Evolutionary conservation across 2,329 filamentous ascomycete species (phyloP).

Genomic region (Emmonsiellopsis sp.): DNA sequence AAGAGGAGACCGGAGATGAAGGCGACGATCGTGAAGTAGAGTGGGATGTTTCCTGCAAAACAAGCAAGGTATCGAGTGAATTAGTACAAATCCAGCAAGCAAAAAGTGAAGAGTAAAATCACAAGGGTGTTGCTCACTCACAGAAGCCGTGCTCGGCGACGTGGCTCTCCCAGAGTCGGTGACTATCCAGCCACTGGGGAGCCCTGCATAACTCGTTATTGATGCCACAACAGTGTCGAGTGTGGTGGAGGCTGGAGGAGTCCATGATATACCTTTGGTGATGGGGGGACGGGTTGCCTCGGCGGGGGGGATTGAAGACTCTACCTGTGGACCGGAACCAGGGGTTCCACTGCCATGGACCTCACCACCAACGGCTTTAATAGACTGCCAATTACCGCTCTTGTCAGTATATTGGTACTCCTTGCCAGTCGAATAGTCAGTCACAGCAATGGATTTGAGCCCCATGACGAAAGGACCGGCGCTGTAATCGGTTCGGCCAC

Average conservation of each 20-base stretch:
- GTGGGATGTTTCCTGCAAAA: slow-evolving; percentile 38
- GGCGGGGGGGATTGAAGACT: slow-evolving; percentile 50
- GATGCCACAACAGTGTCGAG: slow-evolving; percentile 32
- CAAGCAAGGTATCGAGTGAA: slow-evolving; percentile 2
- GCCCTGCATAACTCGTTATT: slow-evolving; percentile 37
- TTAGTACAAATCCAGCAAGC: not conserved
- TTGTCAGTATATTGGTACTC: slow-evolving; percentile 74
- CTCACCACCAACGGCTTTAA: slow-evolving; percentile 67
- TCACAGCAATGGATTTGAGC: slow-evolving; percentile 65
- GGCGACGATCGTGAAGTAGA: slow-evolving; percentile 44
- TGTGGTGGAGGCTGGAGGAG: slow-evolving; percentile 43
- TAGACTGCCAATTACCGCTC: slow-evolving; percentile 71
- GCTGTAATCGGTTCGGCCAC: slow-evolving; percentile 74
- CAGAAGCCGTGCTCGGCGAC: slow-evolving; percentile 58
- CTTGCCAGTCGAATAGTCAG: slow-evolving; percentile 87
- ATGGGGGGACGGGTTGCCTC: slow-evolving; percentile 45
- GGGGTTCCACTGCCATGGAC: slow-evolving; percentile 58
- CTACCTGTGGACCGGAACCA: slow-evolving; percentile 34
- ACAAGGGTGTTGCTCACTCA: slow-evolving; percentile 48
- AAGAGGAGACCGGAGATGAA: slow-evolving; percentile 38
- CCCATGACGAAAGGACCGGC: slow-evolving; percentile 79
- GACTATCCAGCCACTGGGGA: slow-evolving; percentile 76
- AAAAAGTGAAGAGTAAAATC: slow-evolving; percentile 9
- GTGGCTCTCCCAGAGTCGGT: slow-evolving; percentile 70
- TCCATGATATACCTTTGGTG: slow-evolving; percentile 39